Base-by-base conservation (phyloP, 768 basidiomycete genomes). In the Tulasnella sp. region DNA sequence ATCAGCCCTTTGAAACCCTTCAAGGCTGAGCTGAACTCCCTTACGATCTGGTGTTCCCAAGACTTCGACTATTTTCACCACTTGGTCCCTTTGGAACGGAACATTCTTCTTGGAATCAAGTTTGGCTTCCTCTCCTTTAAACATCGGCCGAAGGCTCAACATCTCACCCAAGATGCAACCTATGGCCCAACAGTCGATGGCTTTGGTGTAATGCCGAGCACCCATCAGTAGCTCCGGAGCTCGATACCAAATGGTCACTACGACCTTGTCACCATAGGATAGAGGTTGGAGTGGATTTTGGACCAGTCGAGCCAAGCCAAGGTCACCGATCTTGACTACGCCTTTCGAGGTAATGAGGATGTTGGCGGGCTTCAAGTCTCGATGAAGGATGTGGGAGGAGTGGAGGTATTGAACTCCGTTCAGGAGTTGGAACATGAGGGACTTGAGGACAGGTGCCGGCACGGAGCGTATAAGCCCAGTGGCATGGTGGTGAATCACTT, bases 171-270 rank as follows among this genome's bases (percentile, higher is more conserved):
- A 93, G 69, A 99, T 98, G 85, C 98, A 99, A 0, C 97, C 98
- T 7, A 99, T 92, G 37, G 98, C 97, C 98, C 98, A 99, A 78
- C 96, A 92, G 85, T 99, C 96, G 58, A 99, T 92, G 5, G 97
- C 94, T 83, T 95, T 96, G 83, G 98, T 97, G 86, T 99, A 99
- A 86, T 99, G 98, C 82, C 96, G 96, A 0, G 97, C 96, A 40
- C 98, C 97, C 87, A 99, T 90, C 14, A 99, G 89, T 3, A 99
- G 91, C 85, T 99, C 98, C 0, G 98, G 98, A 9, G 96, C 96
- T 77, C 98, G 94, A 85, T 99, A 99, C 98, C 98, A 99, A 84
- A 99, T 99, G 0, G 98, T 99, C 18, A 99, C 98, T 48, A 99
- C 98, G 40, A 99, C 97, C 84, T 99, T 99, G 87, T 99, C 98